A percentile compares a stretch with the other conserved stretches of the same genome.
Evolutionary conservation across 2,329 filamentous ascomycete species (phyloP).

Genomic region (Colletotrichum abscissum): DNA sequence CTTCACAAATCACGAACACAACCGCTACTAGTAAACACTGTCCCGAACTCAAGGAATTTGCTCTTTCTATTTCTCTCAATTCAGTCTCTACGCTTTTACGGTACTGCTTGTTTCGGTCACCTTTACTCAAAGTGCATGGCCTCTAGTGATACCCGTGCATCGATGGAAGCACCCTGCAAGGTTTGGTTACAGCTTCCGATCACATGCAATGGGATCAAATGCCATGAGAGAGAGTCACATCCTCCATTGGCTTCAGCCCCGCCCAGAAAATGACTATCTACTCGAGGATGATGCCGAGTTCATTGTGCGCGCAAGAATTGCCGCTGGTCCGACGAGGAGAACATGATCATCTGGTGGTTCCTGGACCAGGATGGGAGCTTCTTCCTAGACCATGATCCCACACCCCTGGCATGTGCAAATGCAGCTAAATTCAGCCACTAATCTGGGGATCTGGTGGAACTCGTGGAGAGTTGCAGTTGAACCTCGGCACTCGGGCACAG

Average conservation of each 20-base stretch:
- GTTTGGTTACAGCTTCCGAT: neutral
- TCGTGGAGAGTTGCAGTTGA: slow-evolving; percentile 5
- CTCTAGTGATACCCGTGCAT: too few relatives aligned
- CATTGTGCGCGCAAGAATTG: neutral
- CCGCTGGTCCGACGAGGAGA: neutral
- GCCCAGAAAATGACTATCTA: neutral
- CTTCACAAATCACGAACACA: too few relatives aligned
- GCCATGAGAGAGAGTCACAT: too few relatives aligned
- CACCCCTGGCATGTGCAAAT: slow-evolving; percentile 30
- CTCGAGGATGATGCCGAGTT: neutral
- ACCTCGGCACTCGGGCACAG: slow-evolving; percentile 33
- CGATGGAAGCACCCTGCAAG: neutral
- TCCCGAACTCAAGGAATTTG: too few relatives aligned
- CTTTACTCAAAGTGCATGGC: too few relatives aligned
- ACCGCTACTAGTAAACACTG: too few relatives aligned
- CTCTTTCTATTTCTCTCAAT: too few relatives aligned
- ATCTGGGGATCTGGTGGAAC: slow-evolving; percentile 5
- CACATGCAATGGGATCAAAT: neutral
- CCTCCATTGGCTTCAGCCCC: neutral
- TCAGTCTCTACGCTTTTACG: too few relatives aligned
- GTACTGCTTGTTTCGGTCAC: neutral
- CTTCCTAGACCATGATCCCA: neutral
- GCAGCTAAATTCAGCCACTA: slow-evolving; percentile 11
- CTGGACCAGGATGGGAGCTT: neutral
- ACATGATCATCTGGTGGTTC: neutral